Evolutionary conservation across 306 rosid species (phyloP).

Genomic region (Cicer chorassanicum): DNA sequence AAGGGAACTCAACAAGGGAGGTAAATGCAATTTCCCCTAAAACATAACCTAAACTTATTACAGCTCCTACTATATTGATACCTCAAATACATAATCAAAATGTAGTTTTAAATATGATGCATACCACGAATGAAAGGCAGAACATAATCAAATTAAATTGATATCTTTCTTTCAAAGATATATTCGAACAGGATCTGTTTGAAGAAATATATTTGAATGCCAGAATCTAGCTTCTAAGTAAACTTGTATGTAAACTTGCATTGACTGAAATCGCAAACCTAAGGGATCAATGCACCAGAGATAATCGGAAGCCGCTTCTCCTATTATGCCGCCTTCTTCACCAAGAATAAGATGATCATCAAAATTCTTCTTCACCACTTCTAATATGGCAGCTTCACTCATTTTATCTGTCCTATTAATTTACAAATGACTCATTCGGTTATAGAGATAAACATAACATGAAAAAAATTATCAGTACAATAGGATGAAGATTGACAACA

Average conservation of each 20-base stretch:
- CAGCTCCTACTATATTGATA: background rate
- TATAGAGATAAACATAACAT: slow-evolving; percentile 10
- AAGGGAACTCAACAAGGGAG: too few species aligned
- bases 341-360: slow-evolving; percentile 89
- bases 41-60: background rate
- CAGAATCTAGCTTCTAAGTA: slow-evolving; percentile 14
- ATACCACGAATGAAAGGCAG: slow-evolving; percentile 22
- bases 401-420: slow-evolving; percentile 87
- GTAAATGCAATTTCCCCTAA: too few species aligned
- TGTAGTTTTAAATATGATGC: background rate
- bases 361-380: slow-evolving; percentile 74
- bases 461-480: background rate
- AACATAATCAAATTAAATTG: slow-evolving; percentile 5
- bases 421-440: slow-evolving; percentile 35
- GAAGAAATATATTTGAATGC: slow-evolving; percentile 27
- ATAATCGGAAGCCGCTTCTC: slow-evolving; percentile 87
- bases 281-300: slow-evolving; percentile 99
- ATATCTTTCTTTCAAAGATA: slow-evolving; percentile 19
- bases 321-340: slow-evolving; percentile 96
- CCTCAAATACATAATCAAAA: background rate
- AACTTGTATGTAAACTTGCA: background rate
- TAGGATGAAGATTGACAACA: background rate
- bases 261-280: slow-evolving; percentile 61
- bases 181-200: background rate
- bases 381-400: slow-evolving; percentile 89